phyloP scores from a whole-genome alignment of 2,329 filamentous ascomycete genomes.

The Colletotrichum cereale region DNA sequence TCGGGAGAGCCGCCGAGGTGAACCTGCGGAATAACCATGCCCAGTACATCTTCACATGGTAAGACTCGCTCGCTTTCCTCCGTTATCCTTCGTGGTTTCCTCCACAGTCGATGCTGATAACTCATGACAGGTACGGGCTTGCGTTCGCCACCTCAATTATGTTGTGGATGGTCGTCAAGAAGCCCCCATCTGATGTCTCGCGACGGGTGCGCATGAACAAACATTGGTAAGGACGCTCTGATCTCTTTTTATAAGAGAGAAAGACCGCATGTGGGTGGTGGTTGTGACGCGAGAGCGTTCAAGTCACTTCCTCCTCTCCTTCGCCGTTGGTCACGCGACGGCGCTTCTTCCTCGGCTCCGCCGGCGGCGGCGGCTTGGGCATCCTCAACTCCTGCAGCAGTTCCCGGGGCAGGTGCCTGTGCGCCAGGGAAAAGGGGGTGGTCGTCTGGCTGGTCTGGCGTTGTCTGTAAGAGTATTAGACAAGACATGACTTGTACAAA shows the following conservation, averaged over 20 bases:
- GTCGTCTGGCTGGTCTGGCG: constrained; percentile 77
- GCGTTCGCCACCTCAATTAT: constrained; percentile 90
- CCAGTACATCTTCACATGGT: constrained; percentile 99
- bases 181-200: constrained; percentile 79
- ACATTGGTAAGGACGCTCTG: constrained; percentile 69
- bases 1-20: constrained; percentile 88
- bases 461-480: constrained; percentile 69
- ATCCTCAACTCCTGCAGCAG: constrained; percentile 85
- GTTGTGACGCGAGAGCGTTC: not conserved
- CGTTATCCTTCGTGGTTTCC: not conserved
- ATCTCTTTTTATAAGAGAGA: not conserved
- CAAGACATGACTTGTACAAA: constrained; percentile 21
- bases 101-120: constrained; percentile 20
- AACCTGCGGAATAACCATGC: constrained; percentile 96
- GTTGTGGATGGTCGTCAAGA: constrained; percentile 95
- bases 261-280: constrained; percentile 40
- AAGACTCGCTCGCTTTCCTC: constrained; percentile 44
- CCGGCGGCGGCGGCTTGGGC: constrained; percentile 60
- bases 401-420: constrained; percentile 84
- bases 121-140: constrained; percentile 80
- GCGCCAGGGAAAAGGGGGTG: constrained; percentile 88
- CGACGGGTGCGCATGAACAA: constrained; percentile 82
- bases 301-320: constrained; percentile 22
- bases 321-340: constrained; percentile 43
- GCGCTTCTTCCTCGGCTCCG: constrained; percentile 63